These are phyloP conservation scores for Aphanomyces invadans DNA, from an alignment of 352 stramenopile species.

Conservation along the genomic window DNA sequence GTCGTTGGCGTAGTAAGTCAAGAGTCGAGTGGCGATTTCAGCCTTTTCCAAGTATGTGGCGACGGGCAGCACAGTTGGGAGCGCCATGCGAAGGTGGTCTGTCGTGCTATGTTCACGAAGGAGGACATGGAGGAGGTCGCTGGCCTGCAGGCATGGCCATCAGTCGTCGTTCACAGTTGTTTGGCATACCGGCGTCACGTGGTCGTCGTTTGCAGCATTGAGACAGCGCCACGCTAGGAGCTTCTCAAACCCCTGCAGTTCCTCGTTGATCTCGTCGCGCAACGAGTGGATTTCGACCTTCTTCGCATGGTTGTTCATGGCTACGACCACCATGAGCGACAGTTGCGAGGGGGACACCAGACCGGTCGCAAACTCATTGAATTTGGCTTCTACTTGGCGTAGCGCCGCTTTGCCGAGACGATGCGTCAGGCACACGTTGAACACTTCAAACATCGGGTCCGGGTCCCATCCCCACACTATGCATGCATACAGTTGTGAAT, in stretches of 20 bases:
- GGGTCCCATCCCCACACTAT: conserved; percentile 60
- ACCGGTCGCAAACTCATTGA: conserved; percentile 43
- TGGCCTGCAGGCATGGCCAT: too few relatives aligned
- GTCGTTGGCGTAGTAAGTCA: conserved; percentile 41
- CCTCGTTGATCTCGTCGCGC: conserved; percentile 57
- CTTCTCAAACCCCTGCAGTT: conserved; percentile 60
- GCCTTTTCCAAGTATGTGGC: conserved; percentile 51
- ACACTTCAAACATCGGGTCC: conserved; percentile 50
- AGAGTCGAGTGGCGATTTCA: conserved; percentile 41
- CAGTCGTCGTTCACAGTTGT: too few relatives aligned
- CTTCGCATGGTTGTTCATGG: conserved; percentile 45
- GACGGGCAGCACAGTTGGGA: conserved; percentile 51
- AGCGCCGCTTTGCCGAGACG: conserved; percentile 39
- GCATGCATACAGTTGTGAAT: background rate
- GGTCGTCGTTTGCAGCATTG: conserved; percentile 40
- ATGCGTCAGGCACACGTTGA: conserved; percentile 55
- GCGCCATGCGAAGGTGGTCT: conserved; percentile 53
- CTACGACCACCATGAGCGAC: conserved; percentile 14
- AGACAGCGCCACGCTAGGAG: conserved; percentile 51
- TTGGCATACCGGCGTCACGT: conserved; percentile 28
- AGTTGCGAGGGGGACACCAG: background rate
- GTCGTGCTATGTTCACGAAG: conserved; percentile 37
- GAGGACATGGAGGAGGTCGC: conserved; percentile 52
- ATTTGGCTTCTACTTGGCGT: conserved; percentile 37
- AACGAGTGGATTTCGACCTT: conserved; percentile 44